Evolutionary conservation across 73 alveolate species (phyloP), one percentile per base, ranked within the genome.

Genomic region (Paraurostyla sp.): DNA sequence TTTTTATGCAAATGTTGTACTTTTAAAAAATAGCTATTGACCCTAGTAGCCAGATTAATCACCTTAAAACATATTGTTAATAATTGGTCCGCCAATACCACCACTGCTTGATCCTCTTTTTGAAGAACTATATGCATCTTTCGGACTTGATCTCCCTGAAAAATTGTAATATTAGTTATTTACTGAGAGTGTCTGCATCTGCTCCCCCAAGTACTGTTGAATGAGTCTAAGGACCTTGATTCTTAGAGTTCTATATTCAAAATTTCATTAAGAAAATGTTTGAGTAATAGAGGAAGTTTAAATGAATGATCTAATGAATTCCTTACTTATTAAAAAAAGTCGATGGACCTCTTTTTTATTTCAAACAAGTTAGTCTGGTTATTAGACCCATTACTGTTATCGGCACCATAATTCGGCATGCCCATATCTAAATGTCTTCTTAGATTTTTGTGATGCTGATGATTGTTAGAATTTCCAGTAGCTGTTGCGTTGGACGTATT

Each of bases 361-460:
- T 75, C 87, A 75, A 75, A 75, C 60, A 75, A 33, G 27, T 75
- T 75, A 7, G 87, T 48, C 48, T 43, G 23, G 50, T 43, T 32
- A 46, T 75, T 75, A 40, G 54, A 32, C 30, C 87, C 87, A n/a
- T 23, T 22, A 75, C 57, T 49, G 49, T 49, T 32, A 48, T 48
- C 60, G 2, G 76, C 73, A 22, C 73, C 60, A 43, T 46, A 48
- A 46, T 46, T 32, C 46, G 73, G 57, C 15, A 49, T 4, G 4
- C 87, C 87, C 87, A 75, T 75, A 48, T 75, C 87, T 4, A 75
- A 51, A 35, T 75, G 87, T 29, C 73, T 75, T 33, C 87, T 43
- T 7, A 75, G 52, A 51, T 75, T 75, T 29, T 75, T 75, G 51
- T 75, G 87, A 75, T 49, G 75, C 41, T 75, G 33, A 30, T 75